Conservation (phyloP, 306 rosid genomes). For the Prunus mume region DNA sequence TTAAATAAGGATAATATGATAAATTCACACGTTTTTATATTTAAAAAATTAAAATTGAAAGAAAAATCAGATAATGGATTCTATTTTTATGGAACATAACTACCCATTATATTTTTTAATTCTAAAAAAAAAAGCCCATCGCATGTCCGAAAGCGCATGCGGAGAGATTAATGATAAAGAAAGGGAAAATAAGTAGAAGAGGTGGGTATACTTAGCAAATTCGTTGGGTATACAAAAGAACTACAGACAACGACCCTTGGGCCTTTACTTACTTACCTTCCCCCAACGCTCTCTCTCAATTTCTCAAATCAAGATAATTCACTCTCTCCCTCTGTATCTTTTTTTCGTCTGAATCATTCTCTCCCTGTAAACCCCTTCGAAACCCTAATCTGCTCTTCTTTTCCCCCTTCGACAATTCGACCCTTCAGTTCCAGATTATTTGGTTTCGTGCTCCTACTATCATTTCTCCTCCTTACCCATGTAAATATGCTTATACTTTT, state of each 20-base stretch:
- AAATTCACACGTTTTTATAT: no score
- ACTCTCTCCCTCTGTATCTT: neutral
- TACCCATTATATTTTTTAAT: no score
- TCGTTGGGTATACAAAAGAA: neutral
- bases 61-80: no score
- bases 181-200: no score
- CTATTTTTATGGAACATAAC: no score
- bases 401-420: neutral
- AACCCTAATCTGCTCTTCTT: conserved; percentile 35
- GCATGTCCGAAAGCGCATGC: fast-evolving
- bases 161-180: fast-evolving
- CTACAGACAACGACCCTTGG: neutral
- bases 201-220: neutral
- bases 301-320: conserved; percentile 15
- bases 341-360: neutral
- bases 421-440: conserved; percentile 2
- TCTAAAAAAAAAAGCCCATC: no score
- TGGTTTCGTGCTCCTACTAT: neutral
- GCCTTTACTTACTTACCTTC: no score
- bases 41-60: no score
- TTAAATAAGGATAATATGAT: no score
- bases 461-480: conserved; percentile 19
- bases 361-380: conserved; percentile 23
- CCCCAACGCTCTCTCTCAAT: no score
- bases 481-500: conserved; percentile 23